Evolutionary conservation across 2,329 filamentous ascomycete species (phyloP), one percentile per base, ranked within the genome.

Genomic region (Chrysoporthe austroafricana): DNA sequence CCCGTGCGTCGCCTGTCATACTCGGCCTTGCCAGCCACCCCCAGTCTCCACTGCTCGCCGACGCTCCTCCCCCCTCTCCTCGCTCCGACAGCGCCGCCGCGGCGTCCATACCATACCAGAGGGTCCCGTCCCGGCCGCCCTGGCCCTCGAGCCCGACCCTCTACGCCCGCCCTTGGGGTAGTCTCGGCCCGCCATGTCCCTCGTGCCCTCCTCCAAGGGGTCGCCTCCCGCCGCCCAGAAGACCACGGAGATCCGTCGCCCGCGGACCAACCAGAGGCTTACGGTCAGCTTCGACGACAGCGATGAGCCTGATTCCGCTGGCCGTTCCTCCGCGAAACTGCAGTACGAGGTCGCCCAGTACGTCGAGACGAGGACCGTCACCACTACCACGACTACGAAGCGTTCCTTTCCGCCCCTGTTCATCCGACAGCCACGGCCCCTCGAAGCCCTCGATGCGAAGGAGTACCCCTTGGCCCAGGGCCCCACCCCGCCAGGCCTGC

Each of bases 301-400:
- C 59, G 73, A 75, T 18, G 73, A 71, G 46, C 70, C 70, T n/a
- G 71, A 73, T 3, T 66, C 72, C 7, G 68, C 71, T 21, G 71
- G 71, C 21, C 34, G 34, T 52, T 42, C 42, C 54, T 58, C 71
- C 11, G 68, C 78, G 8, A 76, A 77, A 44, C 75, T 83, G 64
- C 85, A 87, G 73, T 85, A 90, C 72, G 85, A 87, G 70, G 81
- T 90, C 59, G 86, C 86, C 69, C 87, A 90, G 73, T 90, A 87
- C 72, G 86, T 90, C 74, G 88, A 90, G 79, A 90, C 88, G 18
- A 90, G 88, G 77, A 90, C 87, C 13, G 88, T 97, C 70, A 97
- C 94, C 1, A 97, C 95, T 0, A 97, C 94, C 0, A 97, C 94
- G 0, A 97, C 93, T 0, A 96, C 94, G 1, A 92, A 93, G 71